Conservation (phyloP, 2,329 filamentous ascomycete species). For the Ophiostoma triangulosporum region DNA sequence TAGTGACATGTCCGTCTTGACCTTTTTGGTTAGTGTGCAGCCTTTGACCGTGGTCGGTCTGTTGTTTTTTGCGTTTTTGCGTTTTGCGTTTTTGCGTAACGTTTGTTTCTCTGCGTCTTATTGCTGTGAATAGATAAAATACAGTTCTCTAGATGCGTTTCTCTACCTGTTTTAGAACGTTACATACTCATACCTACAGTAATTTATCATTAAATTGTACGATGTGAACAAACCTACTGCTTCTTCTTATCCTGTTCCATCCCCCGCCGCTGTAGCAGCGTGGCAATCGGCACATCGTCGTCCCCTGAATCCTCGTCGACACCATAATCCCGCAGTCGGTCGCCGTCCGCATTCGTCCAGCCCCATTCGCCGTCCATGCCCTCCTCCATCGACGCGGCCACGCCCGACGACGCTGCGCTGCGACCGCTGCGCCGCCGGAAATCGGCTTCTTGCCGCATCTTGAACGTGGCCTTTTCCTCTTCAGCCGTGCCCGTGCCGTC, state of each 20-base stretch:
- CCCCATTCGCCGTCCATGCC: conserved; percentile 36
- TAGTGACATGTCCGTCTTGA: too few species aligned
- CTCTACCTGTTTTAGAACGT: background rate
- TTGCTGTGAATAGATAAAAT: background rate
- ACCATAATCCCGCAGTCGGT: conserved; percentile 61
- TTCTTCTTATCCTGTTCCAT: conserved; percentile 1
- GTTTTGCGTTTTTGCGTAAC: background rate
- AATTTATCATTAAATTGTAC: too few species aligned
- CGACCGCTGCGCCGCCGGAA: conserved; percentile 23
- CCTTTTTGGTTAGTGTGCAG: background rate
- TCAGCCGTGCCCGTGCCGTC: conserved; percentile 24
- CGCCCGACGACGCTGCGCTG: too few species aligned
- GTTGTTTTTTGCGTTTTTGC: background rate
- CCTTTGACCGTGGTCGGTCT: background rate
- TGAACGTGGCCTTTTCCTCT: conserved; percentile 36
- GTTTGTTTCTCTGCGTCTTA: background rate
- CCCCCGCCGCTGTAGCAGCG: conserved; percentile 47
- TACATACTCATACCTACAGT: too few species aligned
- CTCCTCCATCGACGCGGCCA: conserved; percentile 17
- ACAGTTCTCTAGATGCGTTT: background rate
- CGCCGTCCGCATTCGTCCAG: conserved; percentile 66
- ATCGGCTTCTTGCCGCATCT: conserved; percentile 35
- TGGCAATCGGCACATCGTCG: conserved; percentile 51
- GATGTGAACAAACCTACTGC: background rate
- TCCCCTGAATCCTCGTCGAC: conserved; percentile 61